Evolutionary conservation across 2,329 filamentous ascomycete genomes (phyloP).

Genomic region (Cladosporium cucumerinum): DNA sequence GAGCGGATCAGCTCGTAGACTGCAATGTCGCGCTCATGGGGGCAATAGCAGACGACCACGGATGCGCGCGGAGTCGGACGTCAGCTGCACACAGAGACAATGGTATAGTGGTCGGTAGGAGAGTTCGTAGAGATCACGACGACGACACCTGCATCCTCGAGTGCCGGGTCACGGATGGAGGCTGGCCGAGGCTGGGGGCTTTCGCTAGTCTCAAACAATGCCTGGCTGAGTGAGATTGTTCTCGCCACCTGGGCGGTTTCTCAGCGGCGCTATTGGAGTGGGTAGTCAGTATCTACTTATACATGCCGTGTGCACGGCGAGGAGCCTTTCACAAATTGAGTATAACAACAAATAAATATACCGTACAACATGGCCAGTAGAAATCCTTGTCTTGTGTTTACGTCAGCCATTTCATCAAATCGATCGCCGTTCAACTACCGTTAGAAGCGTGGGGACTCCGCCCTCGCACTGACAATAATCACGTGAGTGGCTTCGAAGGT

Average conservation of each 20-base stretch:
- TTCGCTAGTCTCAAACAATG: too few species aligned
- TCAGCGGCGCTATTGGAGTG: background rate
- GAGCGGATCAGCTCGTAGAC: slow-evolving; percentile 9
- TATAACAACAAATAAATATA: background rate
- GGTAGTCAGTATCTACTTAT: too few species aligned
- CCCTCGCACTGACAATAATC: background rate
- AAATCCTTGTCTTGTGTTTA: background rate
- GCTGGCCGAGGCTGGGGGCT: background rate
- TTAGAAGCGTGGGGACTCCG: background rate
- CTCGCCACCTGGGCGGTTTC: background rate
- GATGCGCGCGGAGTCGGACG: background rate
- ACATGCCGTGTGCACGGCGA: background rate
- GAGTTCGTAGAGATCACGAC: background rate
- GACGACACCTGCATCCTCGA: background rate
- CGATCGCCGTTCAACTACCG: background rate
- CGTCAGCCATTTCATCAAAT: background rate
- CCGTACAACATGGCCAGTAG: background rate
- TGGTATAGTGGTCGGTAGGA: background rate
- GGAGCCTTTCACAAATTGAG: background rate
- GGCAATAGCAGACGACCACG: background rate
- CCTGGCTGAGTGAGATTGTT: too few species aligned
- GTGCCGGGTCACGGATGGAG: background rate
- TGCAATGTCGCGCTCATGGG: background rate
- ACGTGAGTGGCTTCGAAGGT: background rate
- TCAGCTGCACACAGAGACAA: background rate